Conservation (phyloP, 805 yeast species). For the Ogataea philodendri region DNA sequence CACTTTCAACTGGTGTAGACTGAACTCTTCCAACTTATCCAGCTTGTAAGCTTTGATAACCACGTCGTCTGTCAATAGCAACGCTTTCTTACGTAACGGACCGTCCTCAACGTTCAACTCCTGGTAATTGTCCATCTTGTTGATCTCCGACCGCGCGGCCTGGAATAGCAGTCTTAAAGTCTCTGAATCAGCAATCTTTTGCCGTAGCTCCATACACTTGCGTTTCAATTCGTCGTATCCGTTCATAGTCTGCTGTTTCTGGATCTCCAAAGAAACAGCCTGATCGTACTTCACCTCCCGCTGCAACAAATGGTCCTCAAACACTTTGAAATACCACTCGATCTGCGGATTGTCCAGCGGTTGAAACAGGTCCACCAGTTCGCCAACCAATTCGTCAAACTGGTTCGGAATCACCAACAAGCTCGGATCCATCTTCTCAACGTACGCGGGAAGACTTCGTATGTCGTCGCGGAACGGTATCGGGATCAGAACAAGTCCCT, state of each 20-base stretch:
- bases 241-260: conserved; percentile 20
- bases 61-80: conserved; percentile 36
- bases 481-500: conserved; percentile 68
- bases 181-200: conserved; percentile 9
- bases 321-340: conserved; percentile 60
- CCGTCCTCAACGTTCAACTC: conserved; percentile 14
- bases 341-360: conserved; percentile 55
- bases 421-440: conserved; percentile 23
- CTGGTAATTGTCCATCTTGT: conserved; percentile 24
- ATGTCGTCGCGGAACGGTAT: conserved; percentile 78
- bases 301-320: conserved; percentile 67
- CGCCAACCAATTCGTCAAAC: conserved; percentile 25
- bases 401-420: conserved; percentile 17
- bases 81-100: conserved; percentile 16
- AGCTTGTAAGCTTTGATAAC: conserved; percentile 43
- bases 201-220: conserved; percentile 15
- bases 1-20: conserved; percentile 42
- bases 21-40: conserved; percentile 34
- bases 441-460: conserved; percentile 54
- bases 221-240: conserved; percentile 24
- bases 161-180: conserved; percentile 14
- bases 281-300: conserved; percentile 35
- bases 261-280: conserved; percentile 11
- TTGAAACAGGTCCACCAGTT: conserved; percentile 34
- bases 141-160: conserved; percentile 23